Conservation (phyloP, 306 rosid genomes). For the Arachis hypogaea region DNA sequence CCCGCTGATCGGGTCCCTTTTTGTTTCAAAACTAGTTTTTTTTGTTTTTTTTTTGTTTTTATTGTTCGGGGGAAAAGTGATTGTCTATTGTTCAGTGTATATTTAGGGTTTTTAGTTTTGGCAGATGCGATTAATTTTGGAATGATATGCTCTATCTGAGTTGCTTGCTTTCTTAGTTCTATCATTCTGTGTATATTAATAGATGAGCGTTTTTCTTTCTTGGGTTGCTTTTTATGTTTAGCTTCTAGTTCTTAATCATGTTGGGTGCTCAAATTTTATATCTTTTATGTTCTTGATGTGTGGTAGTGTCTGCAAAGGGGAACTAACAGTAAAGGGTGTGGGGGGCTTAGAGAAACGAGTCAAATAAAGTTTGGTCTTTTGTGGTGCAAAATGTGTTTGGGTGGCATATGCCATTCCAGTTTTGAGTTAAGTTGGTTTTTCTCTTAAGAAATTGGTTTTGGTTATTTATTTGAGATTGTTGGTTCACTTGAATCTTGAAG, state of each 20-base stretch:
- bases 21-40: slow-evolving; percentile 30
- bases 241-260: slow-evolving; percentile 10
- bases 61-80: slow-evolving; percentile 16
- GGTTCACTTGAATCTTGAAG: neutral
- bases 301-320: slow-evolving; percentile 17
- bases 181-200: neutral
- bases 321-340: neutral
- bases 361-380: neutral
- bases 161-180: slow-evolving; percentile 33
- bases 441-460: neutral
- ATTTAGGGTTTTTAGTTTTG: slow-evolving; percentile 4
- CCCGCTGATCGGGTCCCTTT: slow-evolving; percentile 16
- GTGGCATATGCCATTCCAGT: neutral
- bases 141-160: slow-evolving; percentile 30
- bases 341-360: neutral
- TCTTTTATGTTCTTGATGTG: slow-evolving; percentile 12
- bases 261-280: neutral
- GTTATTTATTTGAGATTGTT: slow-evolving; percentile 15
- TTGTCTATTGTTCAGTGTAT: neutral
- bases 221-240: slow-evolving; percentile 24
- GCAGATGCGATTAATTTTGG: slow-evolving; percentile 15
- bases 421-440: slow-evolving; percentile 24
- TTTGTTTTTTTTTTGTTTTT: slow-evolving; percentile 26
- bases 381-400: slow-evolving; percentile 1
- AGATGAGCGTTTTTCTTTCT: neutral